Percentiles rank a stretch among this genome's conserved stretches.
phyloP scores from a whole-genome alignment of 2,329 filamentous ascomycete genomes.

The Daldinia eschscholtzii region DNA sequence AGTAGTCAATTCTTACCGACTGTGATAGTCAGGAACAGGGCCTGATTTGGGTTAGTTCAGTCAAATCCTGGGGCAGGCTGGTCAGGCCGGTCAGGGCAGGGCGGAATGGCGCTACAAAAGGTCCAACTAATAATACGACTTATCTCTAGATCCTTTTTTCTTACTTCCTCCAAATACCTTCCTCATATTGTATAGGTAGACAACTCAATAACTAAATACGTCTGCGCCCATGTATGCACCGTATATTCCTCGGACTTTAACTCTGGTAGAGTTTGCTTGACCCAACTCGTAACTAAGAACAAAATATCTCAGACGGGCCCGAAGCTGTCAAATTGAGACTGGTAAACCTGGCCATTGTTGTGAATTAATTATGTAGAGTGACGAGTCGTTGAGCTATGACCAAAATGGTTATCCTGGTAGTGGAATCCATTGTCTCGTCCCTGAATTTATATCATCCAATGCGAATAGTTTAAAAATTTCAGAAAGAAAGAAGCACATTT shows the following conservation, averaged over 20 bases:
- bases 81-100: not conserved
- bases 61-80: not conserved
- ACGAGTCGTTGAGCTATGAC: not conserved
- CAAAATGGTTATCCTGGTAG: not conserved
- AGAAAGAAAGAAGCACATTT: not conserved
- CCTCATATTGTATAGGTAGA: not conserved
- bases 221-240: not conserved
- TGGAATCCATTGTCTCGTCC: not conserved
- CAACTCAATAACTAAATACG: not conserved
- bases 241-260: not conserved
- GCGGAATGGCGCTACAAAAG: constrained; percentile 1
- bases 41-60: not conserved
- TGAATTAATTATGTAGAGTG: not conserved
- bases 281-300: not conserved
- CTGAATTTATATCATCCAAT: not conserved
- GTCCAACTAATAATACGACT: not conserved
- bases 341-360: not conserved
- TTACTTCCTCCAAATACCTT: not conserved
- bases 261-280: not conserved
- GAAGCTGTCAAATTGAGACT: not conserved
- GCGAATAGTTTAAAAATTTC: not conserved
- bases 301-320: not conserved
- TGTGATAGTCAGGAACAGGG: constrained; percentile 12
- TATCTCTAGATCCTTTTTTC: not conserved
- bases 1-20: not conserved